phyloP scores from a whole-genome alignment of 169 alveolate genomes.

The Eimeria acervulina region DNA sequence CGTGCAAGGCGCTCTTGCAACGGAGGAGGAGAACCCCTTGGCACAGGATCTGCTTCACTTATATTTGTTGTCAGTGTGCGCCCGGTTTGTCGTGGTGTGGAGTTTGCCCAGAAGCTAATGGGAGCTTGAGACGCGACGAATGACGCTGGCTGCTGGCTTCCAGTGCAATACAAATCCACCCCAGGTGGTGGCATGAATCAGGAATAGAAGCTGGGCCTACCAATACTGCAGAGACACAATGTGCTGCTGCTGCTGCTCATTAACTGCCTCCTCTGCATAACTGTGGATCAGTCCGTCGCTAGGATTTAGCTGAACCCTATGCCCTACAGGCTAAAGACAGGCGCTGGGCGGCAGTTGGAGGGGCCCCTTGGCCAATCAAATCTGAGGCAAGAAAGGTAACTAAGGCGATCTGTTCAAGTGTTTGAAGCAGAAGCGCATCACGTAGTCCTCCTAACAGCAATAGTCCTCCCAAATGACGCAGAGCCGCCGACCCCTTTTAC shows the following conservation, averaged over 20 bases:
- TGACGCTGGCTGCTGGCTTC: background rate
- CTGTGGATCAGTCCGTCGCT: background rate
- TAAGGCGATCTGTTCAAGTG: background rate
- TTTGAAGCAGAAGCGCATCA: background rate
- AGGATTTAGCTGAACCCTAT: background rate
- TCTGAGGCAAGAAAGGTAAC: background rate
- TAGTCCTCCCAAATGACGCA: too few relatives aligned
- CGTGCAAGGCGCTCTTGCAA: too few relatives aligned
- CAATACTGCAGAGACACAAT: too few relatives aligned
- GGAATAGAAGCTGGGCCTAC: background rate
- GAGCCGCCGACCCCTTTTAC: too few relatives aligned
- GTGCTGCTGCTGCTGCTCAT: background rate
- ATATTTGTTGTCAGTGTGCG: background rate
- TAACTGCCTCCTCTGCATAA: background rate
- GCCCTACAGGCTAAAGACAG: too few relatives aligned
- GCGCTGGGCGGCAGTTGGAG: too few relatives aligned
- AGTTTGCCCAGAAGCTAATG: too few relatives aligned
- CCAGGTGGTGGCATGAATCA: background rate
- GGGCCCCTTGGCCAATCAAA: too few relatives aligned
- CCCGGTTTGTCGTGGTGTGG: too few relatives aligned
- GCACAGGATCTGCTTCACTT: background rate
- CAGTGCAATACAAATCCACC: background rate
- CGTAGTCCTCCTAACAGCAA: too few relatives aligned
- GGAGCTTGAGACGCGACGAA: background rate
- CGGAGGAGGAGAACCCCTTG: too few relatives aligned